Evolutionary conservation across 768 basidiomycete genomes (phyloP).

Genomic region (Holtermannia corniformis): DNA sequence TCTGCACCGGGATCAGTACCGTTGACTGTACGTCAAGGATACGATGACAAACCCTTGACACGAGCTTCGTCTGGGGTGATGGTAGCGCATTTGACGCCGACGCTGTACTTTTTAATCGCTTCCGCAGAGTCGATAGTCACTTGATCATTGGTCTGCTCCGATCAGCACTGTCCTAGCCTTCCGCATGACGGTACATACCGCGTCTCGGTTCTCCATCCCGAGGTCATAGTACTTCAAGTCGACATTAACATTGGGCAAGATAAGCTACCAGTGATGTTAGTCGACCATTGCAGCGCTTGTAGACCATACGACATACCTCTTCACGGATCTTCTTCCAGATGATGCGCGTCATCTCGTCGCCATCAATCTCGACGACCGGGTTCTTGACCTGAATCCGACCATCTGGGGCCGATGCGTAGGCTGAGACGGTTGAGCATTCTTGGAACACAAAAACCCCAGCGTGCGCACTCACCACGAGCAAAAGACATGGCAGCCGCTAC

Average conservation of each 20-base stretch:
- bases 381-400: conserved; percentile 63
- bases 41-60: conserved; percentile 49
- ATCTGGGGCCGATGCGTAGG: not conserved
- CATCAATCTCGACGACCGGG: conserved; percentile 89
- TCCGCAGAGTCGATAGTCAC: conserved; percentile 89
- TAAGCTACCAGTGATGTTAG: conserved; percentile 55
- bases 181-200: conserved; percentile 49
- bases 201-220: conserved; percentile 86
- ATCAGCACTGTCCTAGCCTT: not conserved
- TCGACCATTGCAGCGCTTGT: not conserved
- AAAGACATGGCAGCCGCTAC: not conserved
- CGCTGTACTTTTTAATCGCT: conserved; percentile 85
- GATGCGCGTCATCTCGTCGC: conserved; percentile 98
- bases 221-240: conserved; percentile 98
- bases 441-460: not conserved
- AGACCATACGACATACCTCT: conserved; percentile 53
- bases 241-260: conserved; percentile 85
- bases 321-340: conserved; percentile 98
- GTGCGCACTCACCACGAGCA: not conserved
- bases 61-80: conserved; percentile 97
- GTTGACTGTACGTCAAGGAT: too few relatives aligned
- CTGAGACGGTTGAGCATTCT: too few relatives aligned
- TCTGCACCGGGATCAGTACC: conserved; percentile 46
- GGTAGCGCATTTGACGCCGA: conserved; percentile 98
- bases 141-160: conserved; percentile 71